These are phyloP conservation scores for Cordyceps pruinosa DNA, from an alignment of 2,329 filamentous ascomycete species.

Conservation along the genomic window DNA sequence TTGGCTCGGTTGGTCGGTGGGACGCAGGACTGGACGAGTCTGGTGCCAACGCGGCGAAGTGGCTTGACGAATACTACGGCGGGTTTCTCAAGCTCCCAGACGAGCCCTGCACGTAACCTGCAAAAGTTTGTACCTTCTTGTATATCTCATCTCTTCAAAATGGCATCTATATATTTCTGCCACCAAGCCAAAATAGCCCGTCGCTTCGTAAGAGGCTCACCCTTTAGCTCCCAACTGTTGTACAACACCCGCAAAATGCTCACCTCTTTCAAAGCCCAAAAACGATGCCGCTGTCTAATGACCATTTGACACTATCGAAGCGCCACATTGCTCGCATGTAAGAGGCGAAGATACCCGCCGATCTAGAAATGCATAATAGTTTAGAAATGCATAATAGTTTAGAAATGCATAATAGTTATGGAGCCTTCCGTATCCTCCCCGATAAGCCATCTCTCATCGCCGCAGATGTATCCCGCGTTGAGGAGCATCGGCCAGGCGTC, in stretches of 20 bases:
- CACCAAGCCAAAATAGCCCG: background rate
- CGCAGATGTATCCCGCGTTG: conserved; percentile 46
- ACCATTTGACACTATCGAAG: no score
- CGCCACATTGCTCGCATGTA: no score
- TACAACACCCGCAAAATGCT: background rate
- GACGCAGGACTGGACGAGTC: conserved; percentile 44
- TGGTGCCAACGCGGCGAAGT: conserved; percentile 45
- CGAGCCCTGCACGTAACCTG: background rate
- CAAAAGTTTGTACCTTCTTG: background rate
- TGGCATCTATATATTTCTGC: background rate
- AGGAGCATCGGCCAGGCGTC: conserved; percentile 42
- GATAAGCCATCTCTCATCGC: conserved; percentile 55
- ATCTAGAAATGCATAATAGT: no score
- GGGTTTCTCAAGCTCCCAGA: conserved; percentile 46
- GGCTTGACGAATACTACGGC: conserved; percentile 49
- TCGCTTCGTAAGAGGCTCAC: background rate
- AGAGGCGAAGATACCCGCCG: no score
- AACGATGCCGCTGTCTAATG: background rate
- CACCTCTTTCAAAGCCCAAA: no score
- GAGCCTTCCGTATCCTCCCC: conserved; percentile 47
- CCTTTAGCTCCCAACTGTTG: background rate
- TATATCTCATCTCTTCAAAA: background rate
- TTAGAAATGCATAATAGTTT: no score
- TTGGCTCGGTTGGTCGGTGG: conserved; percentile 55
- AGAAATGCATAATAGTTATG: conserved; percentile 49